Evolutionary conservation across 352 stramenopile species (phyloP).

Genomic region (Phytopythium vexans): DNA sequence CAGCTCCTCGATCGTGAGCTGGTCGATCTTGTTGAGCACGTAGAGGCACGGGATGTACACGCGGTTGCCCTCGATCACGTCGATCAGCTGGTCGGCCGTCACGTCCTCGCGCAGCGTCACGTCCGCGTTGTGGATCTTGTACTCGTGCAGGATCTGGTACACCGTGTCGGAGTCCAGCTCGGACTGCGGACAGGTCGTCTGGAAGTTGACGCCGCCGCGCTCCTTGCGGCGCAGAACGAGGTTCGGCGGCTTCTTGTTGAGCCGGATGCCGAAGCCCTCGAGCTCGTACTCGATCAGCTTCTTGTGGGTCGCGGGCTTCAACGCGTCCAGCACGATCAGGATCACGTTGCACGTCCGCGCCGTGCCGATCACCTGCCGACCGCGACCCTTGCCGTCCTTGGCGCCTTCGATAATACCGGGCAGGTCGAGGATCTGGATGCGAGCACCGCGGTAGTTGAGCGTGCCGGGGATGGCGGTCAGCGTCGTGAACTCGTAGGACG

Average conservation of each 20-base stretch:
- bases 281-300: constrained; percentile 99
- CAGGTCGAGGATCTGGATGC: constrained; percentile 89
- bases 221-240: constrained; percentile 97
- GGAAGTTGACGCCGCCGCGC: constrained; percentile 96
- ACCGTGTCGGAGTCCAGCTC: constrained; percentile 95
- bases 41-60: constrained; percentile 98
- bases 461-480: constrained; percentile 98
- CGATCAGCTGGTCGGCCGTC: constrained; percentile 98
- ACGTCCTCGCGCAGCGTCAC: constrained; percentile 95
- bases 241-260: constrained; percentile 98
- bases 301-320: constrained; percentile 98
- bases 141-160: constrained; percentile 96
- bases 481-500: constrained; percentile 99
- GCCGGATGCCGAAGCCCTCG: constrained; percentile 97
- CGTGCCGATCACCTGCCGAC: constrained; percentile 96
- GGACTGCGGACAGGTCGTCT: constrained; percentile 90
- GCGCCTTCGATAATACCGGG: constrained; percentile 98
- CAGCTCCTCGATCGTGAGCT: constrained; percentile 98
- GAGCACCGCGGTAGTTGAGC: constrained; percentile 93
- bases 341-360: constrained; percentile 98
- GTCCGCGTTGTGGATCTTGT: constrained; percentile 98
- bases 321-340: constrained; percentile 96
- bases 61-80: constrained; percentile 98
- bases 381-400: constrained; percentile 96
- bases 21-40: constrained; percentile 99